Evolutionary conservation across 495 filamentous ascomycete species (phyloP).

Genomic region (Melanomma pulvis-pyrius): DNA sequence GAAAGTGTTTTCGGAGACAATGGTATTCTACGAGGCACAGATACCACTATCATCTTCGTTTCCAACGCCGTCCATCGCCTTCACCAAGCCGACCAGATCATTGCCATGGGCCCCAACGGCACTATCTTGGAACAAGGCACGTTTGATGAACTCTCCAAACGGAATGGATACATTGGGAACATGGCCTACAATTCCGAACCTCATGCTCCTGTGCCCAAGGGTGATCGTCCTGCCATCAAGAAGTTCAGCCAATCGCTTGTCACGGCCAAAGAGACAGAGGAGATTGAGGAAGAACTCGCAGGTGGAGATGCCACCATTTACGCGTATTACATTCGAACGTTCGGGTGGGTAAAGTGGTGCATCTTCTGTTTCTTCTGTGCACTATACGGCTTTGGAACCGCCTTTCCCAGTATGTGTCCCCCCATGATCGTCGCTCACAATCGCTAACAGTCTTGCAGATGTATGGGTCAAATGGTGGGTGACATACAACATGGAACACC

Average conservation of each 20-base stretch:
- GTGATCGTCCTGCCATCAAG: conserved; percentile 7
- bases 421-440: background rate
- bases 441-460: background rate
- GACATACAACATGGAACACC: conserved; percentile 1
- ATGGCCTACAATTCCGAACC: background rate
- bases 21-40: conserved; percentile 45
- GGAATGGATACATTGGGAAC: conserved; percentile 31
- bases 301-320: conserved; percentile 23
- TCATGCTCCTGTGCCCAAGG: background rate
- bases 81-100: conserved; percentile 29
- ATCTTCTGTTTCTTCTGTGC: conserved; percentile 11
- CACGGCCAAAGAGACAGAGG: background rate
- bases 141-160: conserved; percentile 14
- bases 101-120: conserved; percentile 29
- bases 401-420: conserved; percentile 1
- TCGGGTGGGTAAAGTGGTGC: conserved; percentile 10
- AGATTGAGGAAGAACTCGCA: background rate
- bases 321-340: conserved; percentile 17
- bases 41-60: conserved; percentile 49
- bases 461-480: conserved; percentile 26
- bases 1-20: conserved; percentile 46
- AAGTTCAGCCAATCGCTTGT: conserved; percentile 8
- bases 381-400: conserved; percentile 12
- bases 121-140: conserved; percentile 30
- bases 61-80: conserved; percentile 28